These are phyloP conservation scores for Gardenia jasminoides DNA, from an alignment of 257 asterid species.

Conservation along the genomic window DNA sequence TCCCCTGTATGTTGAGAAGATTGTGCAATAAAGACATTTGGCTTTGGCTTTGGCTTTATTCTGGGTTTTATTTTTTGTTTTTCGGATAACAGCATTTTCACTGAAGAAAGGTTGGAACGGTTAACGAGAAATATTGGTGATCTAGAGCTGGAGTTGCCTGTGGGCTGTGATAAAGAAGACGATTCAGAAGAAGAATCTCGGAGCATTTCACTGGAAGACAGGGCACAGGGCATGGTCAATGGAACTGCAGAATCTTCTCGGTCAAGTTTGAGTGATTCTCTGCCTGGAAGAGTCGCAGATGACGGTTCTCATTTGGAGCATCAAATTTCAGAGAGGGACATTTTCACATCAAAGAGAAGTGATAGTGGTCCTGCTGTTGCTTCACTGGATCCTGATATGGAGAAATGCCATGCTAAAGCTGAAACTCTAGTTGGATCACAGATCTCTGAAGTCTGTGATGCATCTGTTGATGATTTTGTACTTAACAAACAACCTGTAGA, in stretches of 20 bases:
- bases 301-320: conserved; percentile 43
- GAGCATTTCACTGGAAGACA: conserved; percentile 39
- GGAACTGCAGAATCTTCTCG: conserved; percentile 47
- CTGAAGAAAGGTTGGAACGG: conserved; percentile 90
- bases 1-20: neutral
- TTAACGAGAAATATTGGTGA: conserved; percentile 63
- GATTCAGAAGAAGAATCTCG: conserved; percentile 45
- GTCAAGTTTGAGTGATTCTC: conserved; percentile 38
- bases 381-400: conserved; percentile 41
- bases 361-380: conserved; percentile 26
- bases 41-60: conserved; percentile 11
- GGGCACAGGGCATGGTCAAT: conserved; percentile 35
- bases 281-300: conserved; percentile 33
- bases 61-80: neutral
- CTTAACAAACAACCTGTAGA: conserved; percentile 48
- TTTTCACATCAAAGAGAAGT: conserved; percentile 33
- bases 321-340: conserved; percentile 36
- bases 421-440: conserved; percentile 33
- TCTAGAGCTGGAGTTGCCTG: conserved; percentile 58
- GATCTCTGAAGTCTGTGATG: conserved; percentile 32
- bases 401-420: conserved; percentile 35
- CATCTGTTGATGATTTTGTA: conserved; percentile 30
- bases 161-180: conserved; percentile 42
- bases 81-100: conserved; percentile 64
- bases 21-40: neutral